phyloP scores from a whole-genome alignment of 148 eudicot genomes.

The Spergularia marina region DNA sequence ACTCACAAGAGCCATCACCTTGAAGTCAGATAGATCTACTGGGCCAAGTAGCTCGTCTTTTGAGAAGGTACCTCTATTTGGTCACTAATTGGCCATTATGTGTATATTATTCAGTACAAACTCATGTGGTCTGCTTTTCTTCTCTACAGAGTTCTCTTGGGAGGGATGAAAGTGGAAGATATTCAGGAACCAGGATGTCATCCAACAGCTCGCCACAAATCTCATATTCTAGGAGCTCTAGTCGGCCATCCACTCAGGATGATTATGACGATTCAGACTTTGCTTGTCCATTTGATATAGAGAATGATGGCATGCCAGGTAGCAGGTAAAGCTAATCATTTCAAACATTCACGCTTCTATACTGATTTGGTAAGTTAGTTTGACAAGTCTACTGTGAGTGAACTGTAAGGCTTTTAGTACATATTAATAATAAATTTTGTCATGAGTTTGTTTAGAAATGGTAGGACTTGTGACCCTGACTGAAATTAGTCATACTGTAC shows the following conservation, averaged over 20 bases:
- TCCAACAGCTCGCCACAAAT: conserved; percentile 57
- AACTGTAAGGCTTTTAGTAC: background rate
- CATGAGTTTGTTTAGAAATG: background rate
- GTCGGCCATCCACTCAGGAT: conserved; percentile 66
- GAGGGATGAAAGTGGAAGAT: conserved; percentile 61
- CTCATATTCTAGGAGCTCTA: conserved; percentile 74
- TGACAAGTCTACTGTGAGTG: conserved; percentile 2
- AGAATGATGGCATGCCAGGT: conserved; percentile 55
- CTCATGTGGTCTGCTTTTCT: background rate
- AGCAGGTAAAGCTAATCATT: conserved; percentile 50
- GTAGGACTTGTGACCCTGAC: background rate
- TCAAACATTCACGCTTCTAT: background rate
- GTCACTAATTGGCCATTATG: background rate
- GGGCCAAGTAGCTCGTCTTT: conserved; percentile 41
- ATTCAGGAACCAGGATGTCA: conserved; percentile 42
- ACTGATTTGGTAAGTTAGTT: conserved; percentile 3
- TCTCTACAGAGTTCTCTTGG: conserved; percentile 48
- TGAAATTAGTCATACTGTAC: background rate
- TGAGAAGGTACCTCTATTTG: conserved; percentile 53
- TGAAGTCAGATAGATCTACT: conserved; percentile 43
- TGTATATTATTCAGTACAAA: background rate
- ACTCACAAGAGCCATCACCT: conserved; percentile 41
- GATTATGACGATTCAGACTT: conserved; percentile 76
- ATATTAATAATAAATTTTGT: background rate
- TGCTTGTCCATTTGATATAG: conserved; percentile 77